Conservation (phyloP, 176 grass and related monocot genomes). For the Olyra latifolia region DNA sequence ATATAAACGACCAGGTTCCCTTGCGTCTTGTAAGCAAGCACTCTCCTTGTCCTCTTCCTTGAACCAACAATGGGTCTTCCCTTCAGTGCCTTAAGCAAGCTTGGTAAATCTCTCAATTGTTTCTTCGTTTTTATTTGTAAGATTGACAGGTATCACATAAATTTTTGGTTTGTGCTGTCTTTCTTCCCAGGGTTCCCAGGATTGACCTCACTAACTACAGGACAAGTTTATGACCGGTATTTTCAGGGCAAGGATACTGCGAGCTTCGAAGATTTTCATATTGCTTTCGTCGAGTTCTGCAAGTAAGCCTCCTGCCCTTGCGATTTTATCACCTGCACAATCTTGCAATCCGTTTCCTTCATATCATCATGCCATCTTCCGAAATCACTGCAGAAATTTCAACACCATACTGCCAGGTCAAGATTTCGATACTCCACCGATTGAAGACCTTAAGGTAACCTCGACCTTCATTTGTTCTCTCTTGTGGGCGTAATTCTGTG, state of each 20-base stretch:
- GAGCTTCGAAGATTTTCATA: conserved; percentile 15
- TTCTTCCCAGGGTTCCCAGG: conserved; percentile 51
- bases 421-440: conserved; percentile 47
- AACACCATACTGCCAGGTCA: conserved; percentile 71
- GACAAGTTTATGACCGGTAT: conserved; percentile 47
- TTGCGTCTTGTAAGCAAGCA: conserved; percentile 9
- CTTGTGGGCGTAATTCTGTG: not conserved
- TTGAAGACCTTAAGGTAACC: conserved; percentile 21
- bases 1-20: conserved; percentile 38
- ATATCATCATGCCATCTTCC: not conserved
- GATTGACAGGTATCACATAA: not conserved
- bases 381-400: conserved; percentile 45
- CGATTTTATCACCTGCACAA: not conserved
- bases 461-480: not conserved
- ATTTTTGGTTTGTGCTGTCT: not conserved
- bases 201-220: conserved; percentile 1
- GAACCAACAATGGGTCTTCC: conserved; percentile 59
- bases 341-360: not conserved
- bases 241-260: conserved; percentile 12
- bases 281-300: conserved; percentile 62
- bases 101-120: conserved; percentile 40
- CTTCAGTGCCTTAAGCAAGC: conserved; percentile 44
- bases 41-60: not conserved
- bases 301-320: conserved; percentile 40
- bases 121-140: not conserved